phyloP scores from a whole-genome alignment of 1,284 basidiomycete species.

The Mycena sp. region DNA sequence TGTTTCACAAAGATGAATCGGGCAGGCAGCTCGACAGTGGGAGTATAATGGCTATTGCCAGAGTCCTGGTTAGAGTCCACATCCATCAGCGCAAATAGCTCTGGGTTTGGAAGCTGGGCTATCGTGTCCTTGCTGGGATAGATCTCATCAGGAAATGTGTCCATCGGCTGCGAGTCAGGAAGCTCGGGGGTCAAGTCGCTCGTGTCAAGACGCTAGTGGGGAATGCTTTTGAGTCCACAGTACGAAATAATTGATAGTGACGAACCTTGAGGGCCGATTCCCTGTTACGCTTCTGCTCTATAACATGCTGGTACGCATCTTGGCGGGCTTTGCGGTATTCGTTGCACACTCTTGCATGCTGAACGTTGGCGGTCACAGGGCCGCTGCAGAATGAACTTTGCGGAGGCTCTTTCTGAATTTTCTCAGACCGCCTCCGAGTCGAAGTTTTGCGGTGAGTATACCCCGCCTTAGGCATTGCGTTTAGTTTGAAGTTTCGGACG shows the following conservation, averaged over 20 bases:
- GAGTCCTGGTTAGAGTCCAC: background rate
- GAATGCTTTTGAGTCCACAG: background rate
- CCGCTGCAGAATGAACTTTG: background rate
- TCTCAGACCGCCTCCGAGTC: background rate
- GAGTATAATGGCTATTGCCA: background rate
- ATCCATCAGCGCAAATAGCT: conserved; percentile 10
- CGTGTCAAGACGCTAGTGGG: background rate
- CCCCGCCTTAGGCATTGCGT: background rate
- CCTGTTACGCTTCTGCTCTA: background rate
- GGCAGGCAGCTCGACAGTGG: conserved; percentile 6
- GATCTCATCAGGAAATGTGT: background rate
- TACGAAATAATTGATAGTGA: background rate
- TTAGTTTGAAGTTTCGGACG: background rate
- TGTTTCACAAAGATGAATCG: conserved; percentile 18
- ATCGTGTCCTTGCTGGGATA: background rate
- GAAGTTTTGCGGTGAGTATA: background rate
- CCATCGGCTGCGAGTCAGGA: background rate
- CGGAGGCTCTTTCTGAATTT: background rate
- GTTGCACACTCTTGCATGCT: background rate
- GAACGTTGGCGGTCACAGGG: background rate
- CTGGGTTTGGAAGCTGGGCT: background rate
- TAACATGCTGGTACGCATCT: background rate
- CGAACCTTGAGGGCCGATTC: background rate
- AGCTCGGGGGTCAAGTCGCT: background rate
- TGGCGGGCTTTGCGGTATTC: background rate